Evolutionary conservation across 1,284 basidiomycete species (phyloP).

Genomic region (Microbotryum scabiosae): DNA sequence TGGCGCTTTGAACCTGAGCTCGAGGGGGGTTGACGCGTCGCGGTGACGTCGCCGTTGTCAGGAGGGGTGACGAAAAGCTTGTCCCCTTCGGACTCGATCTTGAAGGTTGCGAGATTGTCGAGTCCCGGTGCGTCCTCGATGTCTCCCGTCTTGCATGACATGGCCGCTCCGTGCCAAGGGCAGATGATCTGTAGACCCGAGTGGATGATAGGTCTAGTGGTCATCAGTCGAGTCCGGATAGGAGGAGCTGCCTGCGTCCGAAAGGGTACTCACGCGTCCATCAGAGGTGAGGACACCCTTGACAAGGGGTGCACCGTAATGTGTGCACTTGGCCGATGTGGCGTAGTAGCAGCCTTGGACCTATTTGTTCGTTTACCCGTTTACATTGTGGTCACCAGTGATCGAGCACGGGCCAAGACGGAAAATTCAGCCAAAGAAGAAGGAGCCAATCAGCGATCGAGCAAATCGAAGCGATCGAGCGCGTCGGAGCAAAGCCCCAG

Average conservation of each 20-base stretch:
- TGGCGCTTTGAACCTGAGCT: slow-evolving; percentile 45
- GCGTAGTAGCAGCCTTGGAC: slow-evolving; percentile 45
- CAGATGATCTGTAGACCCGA: slow-evolving; percentile 40
- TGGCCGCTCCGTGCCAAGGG: slow-evolving; percentile 91
- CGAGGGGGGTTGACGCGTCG: slow-evolving; percentile 37
- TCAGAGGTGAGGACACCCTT: slow-evolving; percentile 74
- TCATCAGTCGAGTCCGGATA: not conserved
- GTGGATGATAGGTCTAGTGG: not conserved
- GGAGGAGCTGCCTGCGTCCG: not conserved
- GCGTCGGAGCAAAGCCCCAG: not conserved
- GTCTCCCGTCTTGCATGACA: slow-evolving; percentile 57
- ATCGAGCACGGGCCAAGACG: not conserved
- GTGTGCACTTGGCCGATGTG: slow-evolving; percentile 79
- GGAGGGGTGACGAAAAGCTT: slow-evolving; percentile 45
- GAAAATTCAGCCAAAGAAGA: slow-evolving; percentile 40
- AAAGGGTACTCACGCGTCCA: slow-evolving; percentile 48
- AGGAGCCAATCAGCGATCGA: too few species aligned
- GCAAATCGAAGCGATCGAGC: too few species aligned
- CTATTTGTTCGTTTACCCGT: not conserved
- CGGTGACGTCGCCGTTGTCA: slow-evolving; percentile 34
- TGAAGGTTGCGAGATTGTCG: slow-evolving; percentile 72
- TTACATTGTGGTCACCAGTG: not conserved
- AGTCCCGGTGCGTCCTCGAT: slow-evolving; percentile 84
- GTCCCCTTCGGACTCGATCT: slow-evolving; percentile 42
- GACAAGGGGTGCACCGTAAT: slow-evolving; percentile 70